phyloP scores from a whole-genome alignment of 164 flowering plant genomes.

The Nelumbo lutea region DNA sequence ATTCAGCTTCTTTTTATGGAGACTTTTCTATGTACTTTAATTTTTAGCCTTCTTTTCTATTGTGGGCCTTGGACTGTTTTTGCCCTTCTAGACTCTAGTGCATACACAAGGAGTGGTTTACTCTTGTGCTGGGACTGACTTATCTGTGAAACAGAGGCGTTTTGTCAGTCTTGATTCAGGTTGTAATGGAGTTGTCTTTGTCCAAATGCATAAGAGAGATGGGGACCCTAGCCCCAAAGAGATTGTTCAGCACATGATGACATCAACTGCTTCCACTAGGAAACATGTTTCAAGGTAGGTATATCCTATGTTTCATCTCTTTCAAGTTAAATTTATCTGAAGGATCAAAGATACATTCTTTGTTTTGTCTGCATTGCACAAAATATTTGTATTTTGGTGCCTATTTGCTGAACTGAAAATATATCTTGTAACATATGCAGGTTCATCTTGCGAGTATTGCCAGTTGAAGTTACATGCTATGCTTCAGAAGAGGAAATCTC shows the following conservation, averaged over 20 bases:
- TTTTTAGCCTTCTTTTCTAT: too few relatives aligned
- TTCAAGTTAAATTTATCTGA: background rate
- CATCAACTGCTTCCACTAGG: slow-evolving; percentile 65
- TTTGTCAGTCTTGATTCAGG: slow-evolving; percentile 80
- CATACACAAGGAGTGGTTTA: background rate
- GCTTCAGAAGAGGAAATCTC: slow-evolving; percentile 89
- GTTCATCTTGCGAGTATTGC: slow-evolving; percentile 79
- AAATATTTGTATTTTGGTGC: background rate
- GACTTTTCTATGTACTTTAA: too few relatives aligned
- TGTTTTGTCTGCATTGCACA: background rate
- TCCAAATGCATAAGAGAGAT: slow-evolving; percentile 79
- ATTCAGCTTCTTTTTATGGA: too few relatives aligned
- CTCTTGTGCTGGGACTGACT: slow-evolving; percentile 15
- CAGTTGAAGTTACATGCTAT: slow-evolving; percentile 87
- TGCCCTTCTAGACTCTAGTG: too few relatives aligned
- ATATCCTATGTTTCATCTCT: background rate
- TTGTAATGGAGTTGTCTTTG: slow-evolving; percentile 80
- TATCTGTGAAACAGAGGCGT: slow-evolving; percentile 59
- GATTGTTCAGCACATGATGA: slow-evolving; percentile 77
- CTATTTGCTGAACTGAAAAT: background rate
- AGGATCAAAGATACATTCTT: background rate
- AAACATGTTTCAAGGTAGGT: slow-evolving; percentile 87
- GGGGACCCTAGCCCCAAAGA: slow-evolving; percentile 70
- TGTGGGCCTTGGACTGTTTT: too few relatives aligned
- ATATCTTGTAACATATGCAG: slow-evolving; percentile 27